Evolutionary conservation across 1,139 yeast species (phyloP), one percentile per base, ranked within the genome.

Genomic region (Debaryomyces nepalensis): DNA sequence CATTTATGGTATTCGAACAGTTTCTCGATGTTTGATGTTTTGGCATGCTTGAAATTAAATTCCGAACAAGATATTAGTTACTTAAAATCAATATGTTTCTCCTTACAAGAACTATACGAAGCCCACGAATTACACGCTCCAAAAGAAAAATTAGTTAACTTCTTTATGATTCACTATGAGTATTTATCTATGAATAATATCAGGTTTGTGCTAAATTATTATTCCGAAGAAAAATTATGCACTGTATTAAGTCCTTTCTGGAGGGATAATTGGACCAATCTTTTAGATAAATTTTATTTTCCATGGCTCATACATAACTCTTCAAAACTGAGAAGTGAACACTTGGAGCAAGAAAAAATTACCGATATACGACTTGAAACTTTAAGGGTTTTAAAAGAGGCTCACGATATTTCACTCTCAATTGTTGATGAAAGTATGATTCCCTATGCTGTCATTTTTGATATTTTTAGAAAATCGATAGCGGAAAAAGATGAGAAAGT

Each of bases 161-260:
- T 78, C 41, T 74, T 78, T 44, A 55, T 79, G 33, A 54, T 56
- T 9, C 59, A 77, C 51, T 57, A 73, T 29, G 63, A 59, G 7
- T 58, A 59, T 39, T 48, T 80, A 24, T 63, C 75, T 3, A 65
- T 64, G 0, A 59, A 60, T 3, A 65, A 66, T 9, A 68, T 73
- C 5, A 50, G 61, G 10, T 70, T 71, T 44, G 71, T 82, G 1
- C 59, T 82, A 27, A 58, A 66, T 5, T 75, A 68, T 52, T 83
- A 79, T 54, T 61, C 64, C 1, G 69, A 72, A n/a, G 79, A 75
- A 41, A 73, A 73, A 40, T 53, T 74, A 19, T 83, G 90, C 52
- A 69, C 82, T 1, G 75, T 81, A 5, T 55, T 81, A n/a, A 64
- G 73, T 33, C 70, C 77, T 0, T 61, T 70, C 14, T 84, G 90